Conservation (phyloP, 1,139 yeast species). For the Zygosaccharomyces sapae region DNA sequence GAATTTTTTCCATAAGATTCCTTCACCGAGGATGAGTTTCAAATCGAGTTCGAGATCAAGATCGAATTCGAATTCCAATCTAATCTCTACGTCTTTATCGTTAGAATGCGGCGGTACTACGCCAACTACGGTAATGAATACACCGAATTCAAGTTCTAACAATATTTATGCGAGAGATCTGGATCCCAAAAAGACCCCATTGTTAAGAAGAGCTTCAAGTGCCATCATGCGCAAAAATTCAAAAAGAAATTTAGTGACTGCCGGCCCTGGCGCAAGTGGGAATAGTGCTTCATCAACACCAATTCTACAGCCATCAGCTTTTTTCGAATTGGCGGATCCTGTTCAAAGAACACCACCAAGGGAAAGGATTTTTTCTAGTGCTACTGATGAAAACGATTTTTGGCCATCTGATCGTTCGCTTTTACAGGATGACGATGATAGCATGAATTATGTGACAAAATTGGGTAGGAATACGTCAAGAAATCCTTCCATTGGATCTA, state of each 20-base stretch:
- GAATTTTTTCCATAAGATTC: constrained; percentile 17
- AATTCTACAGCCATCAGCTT: constrained; percentile 9
- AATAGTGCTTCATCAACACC: constrained; percentile 17
- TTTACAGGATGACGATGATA: constrained; percentile 8
- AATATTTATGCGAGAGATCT: constrained; percentile 8
- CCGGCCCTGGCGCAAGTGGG: constrained; percentile 5
- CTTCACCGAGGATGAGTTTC: constrained; percentile 12
- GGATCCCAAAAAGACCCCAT: constrained; percentile 23
- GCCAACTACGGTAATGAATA: constrained; percentile 11
- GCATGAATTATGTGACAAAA: constrained; percentile 14
- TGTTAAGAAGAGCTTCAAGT: constrained; percentile 34
- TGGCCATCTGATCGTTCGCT: constrained; percentile 1
- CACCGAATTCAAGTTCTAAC: constrained; percentile 8
- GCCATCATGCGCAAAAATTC: constrained; percentile 32
- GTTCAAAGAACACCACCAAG: constrained; percentile 11
- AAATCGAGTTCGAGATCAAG: constrained; percentile 12
- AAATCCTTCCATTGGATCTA: constrained; percentile 29
- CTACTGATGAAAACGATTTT: background rate
- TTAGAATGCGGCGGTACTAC: constrained; percentile 9
- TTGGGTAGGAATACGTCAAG: constrained; percentile 13
- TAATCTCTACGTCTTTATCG: constrained; percentile 8
- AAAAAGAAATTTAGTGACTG: constrained; percentile 10
- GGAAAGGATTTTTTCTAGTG: constrained; percentile 1
- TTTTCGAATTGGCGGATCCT: constrained; percentile 10
- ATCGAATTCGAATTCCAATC: constrained; percentile 12